phyloP scores from a whole-genome alignment of 495 filamentous ascomycete genomes.

The Podospora pseudopauciseta region DNA sequence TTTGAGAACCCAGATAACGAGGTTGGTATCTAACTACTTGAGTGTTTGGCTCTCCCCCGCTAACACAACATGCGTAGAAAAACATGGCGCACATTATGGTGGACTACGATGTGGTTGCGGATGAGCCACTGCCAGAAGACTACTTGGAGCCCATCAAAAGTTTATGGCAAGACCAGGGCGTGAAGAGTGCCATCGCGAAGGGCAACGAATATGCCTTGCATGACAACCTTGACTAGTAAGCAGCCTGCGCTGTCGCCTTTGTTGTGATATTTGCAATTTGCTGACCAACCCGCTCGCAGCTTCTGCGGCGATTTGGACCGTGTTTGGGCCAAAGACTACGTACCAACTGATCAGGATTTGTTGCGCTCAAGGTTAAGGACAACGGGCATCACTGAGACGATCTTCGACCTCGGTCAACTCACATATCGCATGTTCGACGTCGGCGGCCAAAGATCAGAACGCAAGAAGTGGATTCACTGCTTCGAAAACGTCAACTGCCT shows the following conservation, averaged over 20 bases:
- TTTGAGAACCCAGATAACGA: slow-evolving; percentile 74
- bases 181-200: slow-evolving; percentile 79
- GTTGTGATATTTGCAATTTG: not conserved
- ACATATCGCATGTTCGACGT: slow-evolving; percentile 99
- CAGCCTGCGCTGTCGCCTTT: slow-evolving; percentile 4
- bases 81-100: slow-evolving; percentile 51
- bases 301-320: slow-evolving; percentile 90
- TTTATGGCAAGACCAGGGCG: slow-evolving; percentile 79
- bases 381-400: slow-evolving; percentile 94
- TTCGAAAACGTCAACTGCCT: slow-evolving; percentile 96
- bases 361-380: slow-evolving; percentile 88
- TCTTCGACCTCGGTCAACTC: slow-evolving; percentile 90
- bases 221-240: slow-evolving; percentile 92
- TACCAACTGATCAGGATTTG: slow-evolving; percentile 96
- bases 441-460: slow-evolving; percentile 91
- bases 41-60: not conserved
- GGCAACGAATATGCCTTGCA: slow-evolving; percentile 96
- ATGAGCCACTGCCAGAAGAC: slow-evolving; percentile 67
- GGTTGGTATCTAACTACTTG: slow-evolving; percentile 47
- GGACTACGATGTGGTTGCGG: slow-evolving; percentile 72
- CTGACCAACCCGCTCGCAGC: slow-evolving; percentile 43
- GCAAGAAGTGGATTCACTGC: slow-evolving; percentile 99
- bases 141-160: slow-evolving; percentile 73
- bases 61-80: slow-evolving; percentile 35
- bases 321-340: slow-evolving; percentile 78